A percentile compares a stretch with the other conserved stretches of the same genome.
These are phyloP conservation scores for Zasmidium citrigriseum DNA, from an alignment of 2,329 filamentous ascomycete genomes.

Conservation along the genomic window DNA sequence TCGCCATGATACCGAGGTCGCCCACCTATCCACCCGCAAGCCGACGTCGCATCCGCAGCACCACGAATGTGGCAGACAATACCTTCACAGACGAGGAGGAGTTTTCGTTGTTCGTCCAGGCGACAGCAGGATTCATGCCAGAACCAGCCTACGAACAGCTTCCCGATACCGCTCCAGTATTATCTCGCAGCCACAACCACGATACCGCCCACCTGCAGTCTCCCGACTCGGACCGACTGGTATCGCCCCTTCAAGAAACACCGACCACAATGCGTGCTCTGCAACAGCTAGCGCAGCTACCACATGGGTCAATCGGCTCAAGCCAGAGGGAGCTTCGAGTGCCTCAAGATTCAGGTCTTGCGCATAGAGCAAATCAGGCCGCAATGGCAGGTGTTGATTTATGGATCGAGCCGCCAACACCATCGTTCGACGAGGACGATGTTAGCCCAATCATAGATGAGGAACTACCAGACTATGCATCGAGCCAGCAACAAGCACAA, in stretches of 20 bases:
- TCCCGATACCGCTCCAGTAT: conserved; percentile 2
- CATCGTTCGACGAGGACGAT: conserved; percentile 11
- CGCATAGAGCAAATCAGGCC: conserved; percentile 8
- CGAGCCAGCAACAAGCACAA: conserved; percentile 49
- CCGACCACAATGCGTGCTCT: conserved; percentile 28
- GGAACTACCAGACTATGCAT: conserved; percentile 48
- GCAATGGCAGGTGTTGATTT: conserved; percentile 19
- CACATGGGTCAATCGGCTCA: too few relatives aligned
- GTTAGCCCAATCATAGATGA: conserved; percentile 32
- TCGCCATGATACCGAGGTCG: conserved; percentile 15
- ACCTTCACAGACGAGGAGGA: conserved; percentile 33
- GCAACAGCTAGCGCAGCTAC: conserved; percentile 26
- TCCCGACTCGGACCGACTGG: conserved; percentile 3
- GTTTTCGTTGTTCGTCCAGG: conserved; percentile 34
- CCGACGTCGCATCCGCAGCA: conserved; percentile 14
- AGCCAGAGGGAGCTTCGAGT: not conserved
- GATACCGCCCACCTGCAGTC: not conserved
- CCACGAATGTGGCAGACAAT: conserved; percentile 18
- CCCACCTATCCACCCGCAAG: conserved; percentile 23
- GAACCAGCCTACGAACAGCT: conserved; percentile 20
- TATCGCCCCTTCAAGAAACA: conserved; percentile 28
- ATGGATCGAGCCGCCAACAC: conserved; percentile 20
- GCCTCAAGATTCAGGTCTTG: not conserved
- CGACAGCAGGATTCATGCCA: conserved; percentile 34
- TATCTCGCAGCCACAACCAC: not conserved